These are phyloP conservation scores for Galium porrigens DNA, from an alignment of 305 asterid genomes.

Conservation along the genomic window DNA sequence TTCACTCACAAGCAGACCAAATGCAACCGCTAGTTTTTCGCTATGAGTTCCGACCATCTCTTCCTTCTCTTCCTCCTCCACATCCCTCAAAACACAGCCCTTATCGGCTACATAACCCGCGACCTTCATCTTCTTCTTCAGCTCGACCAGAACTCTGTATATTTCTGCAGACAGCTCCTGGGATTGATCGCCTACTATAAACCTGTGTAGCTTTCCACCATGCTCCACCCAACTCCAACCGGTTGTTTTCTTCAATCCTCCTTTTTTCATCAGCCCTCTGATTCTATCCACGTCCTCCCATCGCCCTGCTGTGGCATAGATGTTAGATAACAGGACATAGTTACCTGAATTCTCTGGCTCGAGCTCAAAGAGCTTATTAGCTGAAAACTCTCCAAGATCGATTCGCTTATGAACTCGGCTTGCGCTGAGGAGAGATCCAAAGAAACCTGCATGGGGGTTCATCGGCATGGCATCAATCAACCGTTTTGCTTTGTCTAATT, in stretches of 20 bases:
- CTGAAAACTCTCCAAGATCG: conserved; percentile 54
- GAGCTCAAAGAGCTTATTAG: conserved; percentile 49
- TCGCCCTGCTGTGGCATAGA: conserved; percentile 44
- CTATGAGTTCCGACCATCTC: conserved; percentile 59
- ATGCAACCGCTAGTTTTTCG: conserved; percentile 56
- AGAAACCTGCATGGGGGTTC: conserved; percentile 43
- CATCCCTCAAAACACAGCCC: conserved; percentile 43
- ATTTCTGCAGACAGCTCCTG: conserved; percentile 38
- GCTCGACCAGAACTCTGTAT: conserved; percentile 25
- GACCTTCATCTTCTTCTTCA: conserved; percentile 31
- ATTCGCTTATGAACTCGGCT: conserved; percentile 48
- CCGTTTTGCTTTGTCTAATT: conserved; percentile 52
- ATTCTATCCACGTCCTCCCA: conserved; percentile 50
- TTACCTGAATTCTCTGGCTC: conserved; percentile 65
- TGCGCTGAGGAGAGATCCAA: conserved; percentile 54
- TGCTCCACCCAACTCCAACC: conserved; percentile 67
- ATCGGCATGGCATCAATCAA: conserved; percentile 39
- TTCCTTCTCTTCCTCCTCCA: conserved; percentile 67
- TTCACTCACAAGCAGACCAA: conserved; percentile 37
- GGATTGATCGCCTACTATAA: conserved; percentile 37
- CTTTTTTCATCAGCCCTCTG: conserved; percentile 36
- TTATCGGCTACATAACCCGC: conserved; percentile 47
- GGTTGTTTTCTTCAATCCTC: conserved; percentile 31
- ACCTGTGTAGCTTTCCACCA: conserved; percentile 36
- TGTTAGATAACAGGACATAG: conserved; percentile 45